Percentiles rank a stretch among this genome's conserved stretches.
phyloP scores from a whole-genome alignment of 1,139 yeast genomes.

The Geotrichum klebahnii region DNA sequence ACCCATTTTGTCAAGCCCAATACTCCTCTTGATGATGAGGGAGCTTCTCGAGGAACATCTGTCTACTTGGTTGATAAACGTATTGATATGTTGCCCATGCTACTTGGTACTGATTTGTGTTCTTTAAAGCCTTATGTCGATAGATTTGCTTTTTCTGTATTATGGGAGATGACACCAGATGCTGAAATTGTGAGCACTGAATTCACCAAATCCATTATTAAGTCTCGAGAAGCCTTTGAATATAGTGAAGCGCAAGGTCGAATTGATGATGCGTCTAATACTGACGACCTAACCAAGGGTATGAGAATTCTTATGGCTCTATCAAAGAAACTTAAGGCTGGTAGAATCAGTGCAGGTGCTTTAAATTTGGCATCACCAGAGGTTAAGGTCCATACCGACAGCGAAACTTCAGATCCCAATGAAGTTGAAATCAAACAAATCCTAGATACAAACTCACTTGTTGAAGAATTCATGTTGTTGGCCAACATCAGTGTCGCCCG shows the following conservation, averaged over 20 bases:
- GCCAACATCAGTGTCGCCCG: slow-evolving; percentile 96
- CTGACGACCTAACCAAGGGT: slow-evolving; percentile 81
- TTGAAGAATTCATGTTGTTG: slow-evolving; percentile 96
- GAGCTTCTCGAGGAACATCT: slow-evolving; percentile 95
- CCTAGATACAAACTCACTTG: slow-evolving; percentile 88
- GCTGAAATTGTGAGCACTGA: slow-evolving; percentile 81
- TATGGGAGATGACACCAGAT: slow-evolving; percentile 88
- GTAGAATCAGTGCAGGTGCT: slow-evolving; percentile 91
- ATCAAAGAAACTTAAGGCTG: slow-evolving; percentile 79
- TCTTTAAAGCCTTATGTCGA: slow-evolving; percentile 94
- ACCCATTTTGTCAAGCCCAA: slow-evolving; percentile 93
- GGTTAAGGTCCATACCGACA: slow-evolving; percentile 93
- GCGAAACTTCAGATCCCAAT: slow-evolving; percentile 94
- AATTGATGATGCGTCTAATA: slow-evolving; percentile 73
- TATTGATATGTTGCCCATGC: slow-evolving; percentile 96
- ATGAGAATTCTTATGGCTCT: slow-evolving; percentile 76
- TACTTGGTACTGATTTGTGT: slow-evolving; percentile 92
- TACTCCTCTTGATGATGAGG: slow-evolving; percentile 90
- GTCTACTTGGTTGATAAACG: slow-evolving; percentile 97
- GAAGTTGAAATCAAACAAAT: slow-evolving; percentile 89
- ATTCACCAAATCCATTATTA: slow-evolving; percentile 83
- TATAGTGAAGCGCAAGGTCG: slow-evolving; percentile 90
- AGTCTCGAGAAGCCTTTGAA: slow-evolving; percentile 90
- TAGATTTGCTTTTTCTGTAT: slow-evolving; percentile 89
- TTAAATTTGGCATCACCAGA: slow-evolving; percentile 96